Evolutionary conservation across 2,329 filamentous ascomycete genomes (phyloP).

Genomic region (Botrytis tulipae): DNA sequence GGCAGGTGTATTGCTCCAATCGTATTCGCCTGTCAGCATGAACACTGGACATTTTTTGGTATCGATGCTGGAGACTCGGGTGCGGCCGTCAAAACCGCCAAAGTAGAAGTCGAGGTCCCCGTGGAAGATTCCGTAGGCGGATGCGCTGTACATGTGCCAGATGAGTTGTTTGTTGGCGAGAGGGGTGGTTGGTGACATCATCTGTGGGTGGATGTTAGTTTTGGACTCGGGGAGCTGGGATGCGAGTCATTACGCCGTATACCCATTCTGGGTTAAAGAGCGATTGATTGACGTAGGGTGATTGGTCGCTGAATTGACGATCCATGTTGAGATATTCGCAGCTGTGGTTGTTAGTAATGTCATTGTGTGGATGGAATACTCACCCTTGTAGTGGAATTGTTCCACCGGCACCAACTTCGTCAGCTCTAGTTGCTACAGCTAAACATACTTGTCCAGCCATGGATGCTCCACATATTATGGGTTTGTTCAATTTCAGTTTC

Average conservation of each 20-base stretch:
- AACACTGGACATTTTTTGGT: conserved; percentile 49
- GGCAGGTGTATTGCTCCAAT: conserved; percentile 26
- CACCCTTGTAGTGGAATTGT: conserved; percentile 48
- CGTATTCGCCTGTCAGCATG: conserved; percentile 46
- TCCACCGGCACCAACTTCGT: conserved; percentile 47
- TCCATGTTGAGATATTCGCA: conserved; percentile 4
- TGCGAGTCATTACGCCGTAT: not conserved
- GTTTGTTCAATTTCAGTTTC: conserved; percentile 44
- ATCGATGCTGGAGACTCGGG: conserved; percentile 46
- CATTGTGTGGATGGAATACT: conserved; percentile 17
- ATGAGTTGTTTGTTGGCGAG: conserved; percentile 44
- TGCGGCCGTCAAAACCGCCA: conserved; percentile 49
- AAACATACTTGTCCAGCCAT: conserved; percentile 51
- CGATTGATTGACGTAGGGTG: conserved; percentile 4
- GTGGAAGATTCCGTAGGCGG: conserved; percentile 53
- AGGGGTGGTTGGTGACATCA: conserved; percentile 11
- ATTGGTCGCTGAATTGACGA: conserved; percentile 8
- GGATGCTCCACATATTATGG: conserved; percentile 50
- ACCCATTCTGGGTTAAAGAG: conserved; percentile 12
- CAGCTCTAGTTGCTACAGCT: conserved; percentile 47
- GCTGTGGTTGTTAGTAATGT: not conserved
- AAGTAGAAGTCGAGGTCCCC: conserved; percentile 53
- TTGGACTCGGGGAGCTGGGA: not conserved
- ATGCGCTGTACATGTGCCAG: conserved; percentile 49
- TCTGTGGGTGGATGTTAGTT: not conserved